Percentiles rank a stretch among this genome's conserved stretches.
Conservation (phyloP, 495 filamentous ascomycete genomes). For the Penicillium crystallinum region DNA sequence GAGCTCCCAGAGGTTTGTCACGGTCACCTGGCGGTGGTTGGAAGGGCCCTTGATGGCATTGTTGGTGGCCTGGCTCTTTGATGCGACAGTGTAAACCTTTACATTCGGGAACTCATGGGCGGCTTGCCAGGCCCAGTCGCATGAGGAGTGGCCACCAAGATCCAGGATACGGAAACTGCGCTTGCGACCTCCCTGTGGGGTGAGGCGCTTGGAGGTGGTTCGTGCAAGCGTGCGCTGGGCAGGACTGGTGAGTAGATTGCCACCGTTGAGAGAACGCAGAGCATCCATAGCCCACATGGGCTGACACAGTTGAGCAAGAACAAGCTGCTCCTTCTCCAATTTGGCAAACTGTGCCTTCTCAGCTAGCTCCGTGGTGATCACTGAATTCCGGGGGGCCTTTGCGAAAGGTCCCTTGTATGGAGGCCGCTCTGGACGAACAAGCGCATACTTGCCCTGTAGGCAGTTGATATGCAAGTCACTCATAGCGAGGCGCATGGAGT, state of each 20-base stretch:
- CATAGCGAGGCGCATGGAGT: slow-evolving; percentile 68
- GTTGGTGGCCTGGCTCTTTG: slow-evolving; percentile 63
- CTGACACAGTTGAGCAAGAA: slow-evolving; percentile 66
- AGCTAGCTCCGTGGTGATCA: slow-evolving; percentile 32
- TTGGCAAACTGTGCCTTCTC: slow-evolving; percentile 46
- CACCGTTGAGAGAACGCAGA: slow-evolving; percentile 69
- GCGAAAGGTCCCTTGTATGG: slow-evolving; percentile 49
- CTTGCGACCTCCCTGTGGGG: slow-evolving; percentile 3
- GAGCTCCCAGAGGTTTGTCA: slow-evolving; percentile 68
- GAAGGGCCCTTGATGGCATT: slow-evolving; percentile 69
- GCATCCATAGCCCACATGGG: slow-evolving; percentile 80
- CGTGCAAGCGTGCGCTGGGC: slow-evolving; percentile 52
- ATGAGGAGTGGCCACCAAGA: slow-evolving; percentile 75
- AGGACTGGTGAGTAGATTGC: slow-evolving; percentile 72
- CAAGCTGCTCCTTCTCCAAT: slow-evolving; percentile 74
- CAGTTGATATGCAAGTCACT: slow-evolving; percentile 61
- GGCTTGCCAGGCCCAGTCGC: slow-evolving; percentile 94
- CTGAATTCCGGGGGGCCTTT: slow-evolving; percentile 48
- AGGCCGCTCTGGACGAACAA: slow-evolving; percentile 43
- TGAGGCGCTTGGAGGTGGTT: neutral
- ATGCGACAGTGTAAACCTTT: slow-evolving; percentile 80
- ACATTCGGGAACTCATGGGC: slow-evolving; percentile 77
- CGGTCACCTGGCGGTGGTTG: slow-evolving; percentile 79
- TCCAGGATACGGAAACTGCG: slow-evolving; percentile 65
- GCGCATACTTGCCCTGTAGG: slow-evolving; percentile 71